Evolutionary conservation across 495 filamentous ascomycete species (phyloP), one percentile per base, ranked within the genome.

Genomic region (Lineolata rhizophorae): DNA sequence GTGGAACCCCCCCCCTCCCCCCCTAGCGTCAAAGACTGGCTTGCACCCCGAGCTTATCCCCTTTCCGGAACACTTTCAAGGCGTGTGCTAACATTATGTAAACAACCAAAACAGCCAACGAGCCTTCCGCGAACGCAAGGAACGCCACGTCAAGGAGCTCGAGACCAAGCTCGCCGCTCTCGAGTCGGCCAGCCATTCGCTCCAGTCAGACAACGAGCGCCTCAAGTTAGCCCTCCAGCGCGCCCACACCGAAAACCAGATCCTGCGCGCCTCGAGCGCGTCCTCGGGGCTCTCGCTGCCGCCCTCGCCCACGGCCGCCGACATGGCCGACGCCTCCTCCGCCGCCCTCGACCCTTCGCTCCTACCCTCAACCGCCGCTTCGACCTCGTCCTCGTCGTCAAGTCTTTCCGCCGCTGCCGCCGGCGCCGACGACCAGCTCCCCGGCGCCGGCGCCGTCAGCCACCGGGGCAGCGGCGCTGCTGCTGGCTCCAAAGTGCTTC

Each of bases 111-210:
- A 31, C 35, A 94, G 85, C 20, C 87, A 97, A 58, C 74, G 87
- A 45, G 87, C 87, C 29, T 97, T 94, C 51, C 81, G 87, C 35
- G 87, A 97, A 50, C 76, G 87, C 40, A 97, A 94, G 54, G 87
- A 94, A 49, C 70, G 73, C 27, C 84, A 90, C 44, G 81, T 94
- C 30, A 78, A 78, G 49, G 81, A 93, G 34, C 73, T 95, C 19
- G 85, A 95, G 54, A 63, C 68, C 31, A 87, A 90, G 45, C 72
- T 94, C 22, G 71, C 66, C 34, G 65, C 61, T 32, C 63, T 90
- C 15, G 73, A 82, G 50, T 58, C 65, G 38, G 53, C 55, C 36
- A 65, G 62, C 6, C 51, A 48, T 11, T 53, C 52, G 14, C 47
- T 77, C 0, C 54, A 61, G 37, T 63, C 67, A 19, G 81, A 90